A percentile compares a stretch with the other conserved stretches of the same genome.
phyloP scores from a whole-genome alignment of 352 stramenopile genomes.

The Pythium aristosporum region DNA sequence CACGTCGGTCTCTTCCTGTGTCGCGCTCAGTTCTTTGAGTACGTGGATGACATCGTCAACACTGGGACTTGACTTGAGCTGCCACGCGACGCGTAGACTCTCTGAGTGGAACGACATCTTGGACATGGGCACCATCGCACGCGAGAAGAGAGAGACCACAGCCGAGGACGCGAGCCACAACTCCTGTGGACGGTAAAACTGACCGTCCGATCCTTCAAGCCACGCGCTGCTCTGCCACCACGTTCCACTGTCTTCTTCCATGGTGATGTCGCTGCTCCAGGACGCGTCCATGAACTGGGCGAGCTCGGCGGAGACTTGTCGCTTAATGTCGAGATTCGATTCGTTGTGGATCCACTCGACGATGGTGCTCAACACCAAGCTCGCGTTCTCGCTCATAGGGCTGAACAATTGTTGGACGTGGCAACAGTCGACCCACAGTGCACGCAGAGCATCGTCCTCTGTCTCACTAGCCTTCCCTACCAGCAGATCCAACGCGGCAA shows the following conservation, averaged over 20 bases:
- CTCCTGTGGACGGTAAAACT: constrained; percentile 30
- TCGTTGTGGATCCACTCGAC: constrained; percentile 55
- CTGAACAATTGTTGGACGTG: constrained; percentile 41
- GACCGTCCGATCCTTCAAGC: constrained; percentile 13
- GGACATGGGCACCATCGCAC: constrained; percentile 38
- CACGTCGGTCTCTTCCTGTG: background rate
- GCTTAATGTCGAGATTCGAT: constrained; percentile 29
- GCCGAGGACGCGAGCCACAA: constrained; percentile 44
- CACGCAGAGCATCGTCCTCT: constrained; percentile 27
- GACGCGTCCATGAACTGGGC: constrained; percentile 41
- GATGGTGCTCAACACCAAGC: constrained; percentile 31
- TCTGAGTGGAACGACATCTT: constrained; percentile 29
- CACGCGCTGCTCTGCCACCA: constrained; percentile 24
- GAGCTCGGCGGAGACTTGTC: constrained; percentile 44
- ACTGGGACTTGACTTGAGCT: constrained; percentile 40
- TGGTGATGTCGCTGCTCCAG: constrained; percentile 27
- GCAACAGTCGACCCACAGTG: constrained; percentile 47
- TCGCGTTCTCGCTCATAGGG: constrained; percentile 19
- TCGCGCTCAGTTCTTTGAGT: constrained; percentile 26
- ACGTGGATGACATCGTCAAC: constrained; percentile 45
- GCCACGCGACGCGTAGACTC: constrained; percentile 31
- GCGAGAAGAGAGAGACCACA: constrained; percentile 39
- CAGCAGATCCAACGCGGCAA: constrained; percentile 18
- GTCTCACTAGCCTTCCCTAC: background rate
- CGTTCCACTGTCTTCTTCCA: background rate